Base-by-base conservation (phyloP, 805 yeast species). In the Ogataea pignaliae region DNA sequence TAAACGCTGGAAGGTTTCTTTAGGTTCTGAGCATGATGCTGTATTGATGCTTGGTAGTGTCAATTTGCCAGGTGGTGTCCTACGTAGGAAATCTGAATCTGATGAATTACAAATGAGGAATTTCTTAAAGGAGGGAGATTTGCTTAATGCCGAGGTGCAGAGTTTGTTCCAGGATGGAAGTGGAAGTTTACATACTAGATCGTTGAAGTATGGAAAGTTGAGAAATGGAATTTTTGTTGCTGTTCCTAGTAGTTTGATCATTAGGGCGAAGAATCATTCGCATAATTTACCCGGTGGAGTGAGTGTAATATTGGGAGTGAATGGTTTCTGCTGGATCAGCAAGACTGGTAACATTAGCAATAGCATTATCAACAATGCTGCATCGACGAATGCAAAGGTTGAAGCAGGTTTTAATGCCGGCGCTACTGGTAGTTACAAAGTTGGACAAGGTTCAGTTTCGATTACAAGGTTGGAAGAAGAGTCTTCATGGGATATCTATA, bases 91-190 rank as follows among this genome's bases (percentile, higher is more conserved):
- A 63, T 81, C 90, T 30, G 99, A 95, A 60, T 81, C 85, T 51
- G 99, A 93, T 69, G 99, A 93, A 68, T 72, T 93, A 51, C 96
- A 91, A 61, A 93, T 95, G 99, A 78, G 99, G 57, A 79, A 78
- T 54, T 88, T 90, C 57, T 70, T 93, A 54, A 93, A 93, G 61
- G 99, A 95, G 59, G 99, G 99, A 13, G 99, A 93, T 64, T 71
- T 95, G 48, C 71, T 93, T 47, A 93, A 93, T 61, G 96, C 97
- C 36, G 99, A 93, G 65, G 96, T 93, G 14, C 99, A 95, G 68
- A 81, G 87, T 13, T 71, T 90, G 34, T 91, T 78, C 63, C 81
- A 79, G 52, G 96, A 89, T 63, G 99, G 99, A 16, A 78, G 88
- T 50, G 97, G 97, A 0, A 83, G 96, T 1, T 69, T 93, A 47